These are phyloP conservation scores for Leccinum incarnatum DNA, from an alignment of 768 basidiomycete genomes.

Conservation along the genomic window DNA sequence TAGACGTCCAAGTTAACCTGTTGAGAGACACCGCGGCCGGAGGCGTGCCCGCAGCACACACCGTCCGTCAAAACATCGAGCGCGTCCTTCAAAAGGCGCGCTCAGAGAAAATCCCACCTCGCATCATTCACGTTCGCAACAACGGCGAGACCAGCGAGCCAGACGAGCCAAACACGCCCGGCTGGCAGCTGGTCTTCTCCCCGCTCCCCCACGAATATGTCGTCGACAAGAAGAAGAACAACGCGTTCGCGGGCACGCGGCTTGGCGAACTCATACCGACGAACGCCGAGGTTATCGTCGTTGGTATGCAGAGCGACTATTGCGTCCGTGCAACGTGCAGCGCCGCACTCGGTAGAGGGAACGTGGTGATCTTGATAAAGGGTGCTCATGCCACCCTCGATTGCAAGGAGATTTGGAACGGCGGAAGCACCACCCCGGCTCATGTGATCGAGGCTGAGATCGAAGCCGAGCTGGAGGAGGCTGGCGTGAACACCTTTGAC, in stretches of 20 bases:
- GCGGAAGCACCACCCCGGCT: conserved; percentile 53
- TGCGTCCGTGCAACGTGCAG: conserved; percentile 56
- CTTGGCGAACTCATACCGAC: conserved; percentile 48
- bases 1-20: conserved; percentile 55
- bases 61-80: conserved; percentile 47
- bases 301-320: conserved; percentile 68
- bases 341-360: conserved; percentile 60
- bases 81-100: conserved; percentile 51
- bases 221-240: conserved; percentile 67
- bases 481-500: conserved; percentile 60
- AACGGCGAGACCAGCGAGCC: conserved; percentile 57
- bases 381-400: conserved; percentile 71
- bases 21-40: conserved; percentile 47
- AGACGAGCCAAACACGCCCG: conserved; percentile 53
- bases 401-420: conserved; percentile 59
- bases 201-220: conserved; percentile 51
- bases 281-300: conserved; percentile 62
- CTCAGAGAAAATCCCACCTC: conserved; percentile 43
- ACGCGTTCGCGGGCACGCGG: conserved; percentile 61
- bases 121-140: conserved; percentile 69
- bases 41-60: conserved; percentile 48
- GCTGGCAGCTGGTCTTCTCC: conserved; percentile 61
- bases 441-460: conserved; percentile 53
- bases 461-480: conserved; percentile 66
- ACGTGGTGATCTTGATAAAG: conserved; percentile 59